Evolutionary conservation across 2,329 filamentous ascomycete genomes (phyloP), one percentile per base, ranked within the genome.

Genomic region (Uncinocarpus reesii): DNA sequence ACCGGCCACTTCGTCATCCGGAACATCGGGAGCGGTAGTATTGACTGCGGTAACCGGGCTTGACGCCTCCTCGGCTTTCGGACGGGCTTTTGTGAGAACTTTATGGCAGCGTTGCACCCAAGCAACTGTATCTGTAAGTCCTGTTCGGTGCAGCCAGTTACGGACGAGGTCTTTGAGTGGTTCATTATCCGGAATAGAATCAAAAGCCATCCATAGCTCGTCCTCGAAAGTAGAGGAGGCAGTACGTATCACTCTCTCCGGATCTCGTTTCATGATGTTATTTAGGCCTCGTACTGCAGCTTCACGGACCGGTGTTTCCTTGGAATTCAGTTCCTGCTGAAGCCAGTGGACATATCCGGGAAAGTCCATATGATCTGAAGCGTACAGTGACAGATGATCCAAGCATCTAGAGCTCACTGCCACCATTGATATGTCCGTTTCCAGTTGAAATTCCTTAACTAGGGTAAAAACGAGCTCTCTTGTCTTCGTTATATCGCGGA

Each of bases 1-100:
- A 0, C 92, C 92, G 45, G 92, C 92, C 29, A 95, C 90, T 64
- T 98, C 93, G 62, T 98, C 92, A 61, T 98, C 92, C 53, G 90
- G 84, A 0, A 96, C 69, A 57, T 98, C 92, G n/a, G 86, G 75
- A 3, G 74, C 71, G 7, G 61, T 58, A 31, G 66, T 65, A 20
- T 64, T 56, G 5, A 58, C 58, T 11, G 72, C 70, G 42, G 61
- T 64, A 3, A 59, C 56, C 18, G 57, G 56, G 11, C 52, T 42
- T n/a, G 43, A 28, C 3, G 56, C 41, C 7, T 79, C 75, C 35
- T 80, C 76, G 1, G 70, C 67, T 59, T 84, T 85, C 24, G 77
- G 75, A 55, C 86, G 80, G 0, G 86, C 94, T 75, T 93, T 93
- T 29, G 86, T 92, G 53, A 96, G 77, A 8, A 95, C 84, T 20